Evolutionary conservation across 1,139 yeast genomes (phyloP).

Genomic region (Candida frijolesensis): DNA sequence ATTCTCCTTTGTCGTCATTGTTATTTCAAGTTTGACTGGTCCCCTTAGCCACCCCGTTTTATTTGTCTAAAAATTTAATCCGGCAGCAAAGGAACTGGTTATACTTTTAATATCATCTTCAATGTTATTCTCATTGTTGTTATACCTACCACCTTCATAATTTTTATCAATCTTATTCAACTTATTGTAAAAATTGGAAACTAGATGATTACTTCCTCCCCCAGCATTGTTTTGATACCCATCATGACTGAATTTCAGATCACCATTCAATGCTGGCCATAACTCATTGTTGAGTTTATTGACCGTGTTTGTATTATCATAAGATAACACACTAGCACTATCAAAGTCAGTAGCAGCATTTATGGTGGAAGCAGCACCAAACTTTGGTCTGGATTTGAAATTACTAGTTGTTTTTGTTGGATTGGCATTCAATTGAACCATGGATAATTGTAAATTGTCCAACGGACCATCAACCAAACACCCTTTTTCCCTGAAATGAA

Average conservation of each 20-base stretch:
- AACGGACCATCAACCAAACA: slow-evolving; percentile 92
- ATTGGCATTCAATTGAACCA: slow-evolving; percentile 52
- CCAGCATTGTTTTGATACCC: slow-evolving; percentile 12
- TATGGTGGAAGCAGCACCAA: slow-evolving; percentile 15
- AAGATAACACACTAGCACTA: slow-evolving; percentile 51
- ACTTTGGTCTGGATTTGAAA: slow-evolving; percentile 8
- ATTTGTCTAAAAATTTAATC: slow-evolving; percentile 25
- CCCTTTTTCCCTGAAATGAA: slow-evolving; percentile 82
- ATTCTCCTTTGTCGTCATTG: too few relatives aligned
- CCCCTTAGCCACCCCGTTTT: neutral
- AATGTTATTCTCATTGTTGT: slow-evolving; percentile 25
- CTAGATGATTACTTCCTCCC: slow-evolving; percentile 25
- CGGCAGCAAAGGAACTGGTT: slow-evolving; percentile 49
- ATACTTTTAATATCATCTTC: slow-evolving; percentile 54
- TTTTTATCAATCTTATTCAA: slow-evolving; percentile 30
- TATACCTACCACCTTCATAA: slow-evolving; percentile 25
- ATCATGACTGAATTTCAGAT: slow-evolving; percentile 13
- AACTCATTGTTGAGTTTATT: slow-evolving; percentile 16
- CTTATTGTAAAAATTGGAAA: slow-evolving; percentile 46
- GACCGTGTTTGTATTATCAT: slow-evolving; percentile 27
- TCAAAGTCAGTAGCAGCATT: slow-evolving; percentile 35
- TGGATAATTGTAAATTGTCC: slow-evolving; percentile 73
- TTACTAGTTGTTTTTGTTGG: neutral
- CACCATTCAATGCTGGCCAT: slow-evolving; percentile 38
- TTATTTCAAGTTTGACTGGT: too few relatives aligned